These are phyloP conservation scores for Raphidocelis subcapitata DNA, from an alignment of 139 green algal species.

Conservation along the genomic window DNA sequence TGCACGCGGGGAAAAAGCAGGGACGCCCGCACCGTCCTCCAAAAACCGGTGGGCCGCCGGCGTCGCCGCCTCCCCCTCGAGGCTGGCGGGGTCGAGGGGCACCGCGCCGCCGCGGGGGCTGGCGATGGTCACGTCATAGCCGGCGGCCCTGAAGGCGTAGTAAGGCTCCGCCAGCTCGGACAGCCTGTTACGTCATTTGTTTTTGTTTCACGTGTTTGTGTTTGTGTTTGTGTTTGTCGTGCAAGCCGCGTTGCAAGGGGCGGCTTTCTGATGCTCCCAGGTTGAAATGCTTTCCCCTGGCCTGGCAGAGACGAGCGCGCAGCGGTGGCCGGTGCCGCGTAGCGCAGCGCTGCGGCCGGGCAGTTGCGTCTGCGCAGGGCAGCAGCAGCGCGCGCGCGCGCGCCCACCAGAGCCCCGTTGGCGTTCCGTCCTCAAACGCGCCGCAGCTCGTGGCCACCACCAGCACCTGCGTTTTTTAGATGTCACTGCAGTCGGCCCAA, in stretches of 20 bases:
- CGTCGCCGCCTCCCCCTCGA: constrained; percentile 9
- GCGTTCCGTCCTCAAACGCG: not conserved
- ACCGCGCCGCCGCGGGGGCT: constrained; percentile 27
- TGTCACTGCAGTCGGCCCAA: not conserved
- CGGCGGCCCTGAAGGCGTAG: constrained; percentile 32
- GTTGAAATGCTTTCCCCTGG: not conserved
- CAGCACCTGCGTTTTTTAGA: constrained; percentile 4
- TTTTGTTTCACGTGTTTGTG: too few species aligned
- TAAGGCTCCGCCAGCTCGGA: constrained; percentile 41
- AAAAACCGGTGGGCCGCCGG: constrained; percentile 26
- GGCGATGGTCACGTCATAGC: constrained; percentile 32
- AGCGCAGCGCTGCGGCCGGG: not conserved
- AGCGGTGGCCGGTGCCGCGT: not conserved
- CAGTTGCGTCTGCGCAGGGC: not conserved
- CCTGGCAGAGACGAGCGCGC: not conserved
- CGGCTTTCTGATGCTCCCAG: not conserved
- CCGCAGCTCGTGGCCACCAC: constrained; percentile 25
- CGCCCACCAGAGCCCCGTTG: constrained; percentile 24
- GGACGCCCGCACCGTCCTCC: constrained; percentile 20
- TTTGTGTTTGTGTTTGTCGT: too few species aligned
- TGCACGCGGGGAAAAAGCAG: not conserved
- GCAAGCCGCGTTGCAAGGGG: not conserved
- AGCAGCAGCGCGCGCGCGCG: not conserved
- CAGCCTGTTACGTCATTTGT: constrained; percentile 27
- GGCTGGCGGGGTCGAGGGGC: constrained; percentile 27